Base-by-base conservation (phyloP, 306 rosid genomes). In the Argentina anserina region DNA sequence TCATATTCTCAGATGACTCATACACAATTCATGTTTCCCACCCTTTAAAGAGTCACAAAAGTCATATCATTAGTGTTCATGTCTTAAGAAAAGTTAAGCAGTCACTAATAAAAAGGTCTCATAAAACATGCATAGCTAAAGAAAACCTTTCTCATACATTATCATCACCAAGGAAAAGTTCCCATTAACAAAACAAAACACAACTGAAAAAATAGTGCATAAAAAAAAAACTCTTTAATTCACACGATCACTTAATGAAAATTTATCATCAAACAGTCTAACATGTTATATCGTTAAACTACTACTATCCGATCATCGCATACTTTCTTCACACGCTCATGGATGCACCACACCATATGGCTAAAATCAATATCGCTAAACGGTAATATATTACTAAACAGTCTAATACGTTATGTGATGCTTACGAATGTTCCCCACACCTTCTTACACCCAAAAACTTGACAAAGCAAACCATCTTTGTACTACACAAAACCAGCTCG, bases 401-500 rank as follows among this genome's bases (percentile, higher is more conserved):
- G 3, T 49, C 23, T 49, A 25, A 20, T 8, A 50, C 2, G 3
- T 20, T 49, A 20, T 7, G 23, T 2, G n/a, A n/a, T n/a, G n/a
- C n/a, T n/a, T n/a, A n/a, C n/a, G n/a, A n/a, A n/a, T n/a, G n/a
- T n/a, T n/a, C 3, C 1, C 20, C 20, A 49, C 18, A 3, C 13
- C 55, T 0, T 18, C 3, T 47, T 15, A 52, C 60, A 25, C 60
- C 17, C 33, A 15, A 55, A 55, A 55, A n/a, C n/a, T 55, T 55
- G 31, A 53, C 31, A 11, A 23, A 53, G 14, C 59, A 15, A 33
- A 42, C 41, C 5, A 20, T 33, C 53, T 56, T 69, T 58, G 80
- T 25, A 66, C 71, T 75, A 66, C 80, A 80, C 29, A 9, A 25
- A 8, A 25, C 17, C 63, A 40, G 0, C 3, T 1, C 41, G 71